phyloP scores from a whole-genome alignment of 768 basidiomycete species.

The Phlebiopsis flavidoalba region DNA sequence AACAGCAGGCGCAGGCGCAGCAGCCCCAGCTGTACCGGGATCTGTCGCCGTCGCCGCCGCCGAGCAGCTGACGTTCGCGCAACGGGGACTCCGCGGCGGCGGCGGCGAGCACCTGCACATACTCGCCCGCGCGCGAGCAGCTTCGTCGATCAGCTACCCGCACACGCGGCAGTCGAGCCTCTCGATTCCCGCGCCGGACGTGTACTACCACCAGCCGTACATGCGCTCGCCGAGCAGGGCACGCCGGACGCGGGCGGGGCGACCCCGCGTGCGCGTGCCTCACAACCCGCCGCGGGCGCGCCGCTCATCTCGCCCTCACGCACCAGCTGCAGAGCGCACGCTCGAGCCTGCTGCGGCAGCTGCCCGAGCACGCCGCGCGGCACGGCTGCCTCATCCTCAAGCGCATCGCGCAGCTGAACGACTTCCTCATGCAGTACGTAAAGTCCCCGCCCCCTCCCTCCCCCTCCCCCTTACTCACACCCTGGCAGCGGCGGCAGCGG shows the following conservation, averaged over 20 bases:
- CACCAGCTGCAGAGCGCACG: slow-evolving; percentile 56
- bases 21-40: slow-evolving; percentile 58
- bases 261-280: slow-evolving; percentile 57
- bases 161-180: slow-evolving; percentile 15
- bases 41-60: slow-evolving; percentile 59
- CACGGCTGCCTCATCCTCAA: slow-evolving; percentile 52
- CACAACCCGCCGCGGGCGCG: slow-evolving; percentile 52
- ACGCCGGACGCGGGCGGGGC: no score
- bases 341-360: slow-evolving; percentile 53
- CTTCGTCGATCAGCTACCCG: slow-evolving; percentile 21
- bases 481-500: slow-evolving; percentile 3
- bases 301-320: slow-evolving; percentile 55
- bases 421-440: slow-evolving; percentile 65
- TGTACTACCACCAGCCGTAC: slow-evolving; percentile 23
- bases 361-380: slow-evolving; percentile 46
- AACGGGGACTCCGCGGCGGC: slow-evolving; percentile 15
- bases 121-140: slow-evolving; percentile 18
- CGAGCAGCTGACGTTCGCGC: slow-evolving; percentile 2
- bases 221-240: slow-evolving; percentile 19
- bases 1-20: slow-evolving; percentile 22
- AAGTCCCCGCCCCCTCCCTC: slow-evolving; percentile 9
- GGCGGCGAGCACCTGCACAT: slow-evolving; percentile 14
- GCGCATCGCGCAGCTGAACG: slow-evolving; percentile 56
- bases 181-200: slow-evolving; percentile 13
- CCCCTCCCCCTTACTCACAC: neutral